These are phyloP conservation scores for Vigna mungo DNA, from an alignment of 306 rosid species.

Conservation along the genomic window DNA sequence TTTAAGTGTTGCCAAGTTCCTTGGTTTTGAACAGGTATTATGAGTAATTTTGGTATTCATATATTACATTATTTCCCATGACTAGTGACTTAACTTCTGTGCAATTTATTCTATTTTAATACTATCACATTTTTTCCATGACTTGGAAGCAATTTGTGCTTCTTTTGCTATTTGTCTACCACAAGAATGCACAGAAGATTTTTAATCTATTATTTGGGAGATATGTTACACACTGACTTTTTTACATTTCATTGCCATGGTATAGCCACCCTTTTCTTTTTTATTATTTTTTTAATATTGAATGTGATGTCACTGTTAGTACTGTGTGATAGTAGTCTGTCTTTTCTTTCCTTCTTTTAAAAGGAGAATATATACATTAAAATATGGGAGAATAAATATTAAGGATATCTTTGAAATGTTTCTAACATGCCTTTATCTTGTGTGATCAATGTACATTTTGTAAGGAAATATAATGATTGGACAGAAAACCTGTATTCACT, in stretches of 20 bases:
- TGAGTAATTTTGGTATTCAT: slow-evolving; percentile 30
- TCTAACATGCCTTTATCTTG: not conserved
- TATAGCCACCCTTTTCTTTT: not conserved
- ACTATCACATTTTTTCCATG: not conserved
- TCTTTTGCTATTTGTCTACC: slow-evolving; percentile 5
- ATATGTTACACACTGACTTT: not conserved
- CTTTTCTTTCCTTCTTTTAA: not conserved
- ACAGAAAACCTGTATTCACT: slow-evolving; percentile 1
- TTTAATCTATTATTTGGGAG: not conserved
- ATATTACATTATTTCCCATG: slow-evolving; percentile 4
- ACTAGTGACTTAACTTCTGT: slow-evolving; percentile 11
- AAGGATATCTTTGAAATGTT: slow-evolving; percentile 30
- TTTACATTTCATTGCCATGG: not conserved
- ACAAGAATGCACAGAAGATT: not conserved
- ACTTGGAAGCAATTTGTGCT: slow-evolving; percentile 5
- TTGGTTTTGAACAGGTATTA: slow-evolving; percentile 95
- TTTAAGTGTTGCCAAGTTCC: slow-evolving; percentile 89
- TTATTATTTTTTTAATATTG: not conserved
- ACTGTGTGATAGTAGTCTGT: not conserved
- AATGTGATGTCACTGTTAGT: slow-evolving; percentile 10
- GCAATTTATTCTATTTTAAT: slow-evolving; percentile 11
- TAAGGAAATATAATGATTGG: slow-evolving; percentile 20
- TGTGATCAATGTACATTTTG: no score
- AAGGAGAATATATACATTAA: not conserved
- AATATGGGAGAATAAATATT: not conserved